Conservation (phyloP, 306 rosid genomes). For the Geum urbanum region DNA sequence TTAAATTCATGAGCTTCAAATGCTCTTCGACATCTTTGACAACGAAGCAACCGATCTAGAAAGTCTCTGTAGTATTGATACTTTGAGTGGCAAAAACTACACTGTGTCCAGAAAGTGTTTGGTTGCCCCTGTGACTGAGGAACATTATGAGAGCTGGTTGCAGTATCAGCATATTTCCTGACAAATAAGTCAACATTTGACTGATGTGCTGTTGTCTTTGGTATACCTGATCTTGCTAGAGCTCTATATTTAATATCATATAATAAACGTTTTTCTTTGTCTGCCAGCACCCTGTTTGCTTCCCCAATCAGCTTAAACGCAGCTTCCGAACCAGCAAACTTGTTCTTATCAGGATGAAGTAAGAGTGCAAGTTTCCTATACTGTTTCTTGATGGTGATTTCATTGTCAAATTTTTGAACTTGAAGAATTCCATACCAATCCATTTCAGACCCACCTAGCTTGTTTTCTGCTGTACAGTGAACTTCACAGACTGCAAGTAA, state of each 20-base stretch:
- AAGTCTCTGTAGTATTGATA: conserved; percentile 47
- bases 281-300: conserved; percentile 68
- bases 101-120: conserved; percentile 68
- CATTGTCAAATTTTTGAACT: conserved; percentile 42
- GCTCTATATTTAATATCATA: conserved; percentile 43
- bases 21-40: conserved; percentile 49
- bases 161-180: conserved; percentile 25
- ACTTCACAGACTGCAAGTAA: conserved; percentile 71
- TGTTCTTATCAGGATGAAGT: conserved; percentile 94
- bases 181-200: conserved; percentile 25
- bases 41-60: conserved; percentile 36
- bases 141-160: conserved; percentile 30
- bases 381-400: conserved; percentile 59
- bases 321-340: conserved; percentile 83
- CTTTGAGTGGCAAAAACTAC: conserved; percentile 48
- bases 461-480: conserved; percentile 71
- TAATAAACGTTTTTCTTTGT: conserved; percentile 43
- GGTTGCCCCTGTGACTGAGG: conserved; percentile 33
- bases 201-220: conserved; percentile 34
- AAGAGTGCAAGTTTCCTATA: conserved; percentile 76
- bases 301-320: conserved; percentile 88
- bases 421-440: conserved; percentile 93
- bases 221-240: conserved; percentile 26
- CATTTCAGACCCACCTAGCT: conserved; percentile 45
- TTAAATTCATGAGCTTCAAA: conserved; percentile 51